These are phyloP conservation scores for Penicillium argentinense DNA, from an alignment of 495 filamentous ascomycete species.

Conservation along the genomic window DNA sequence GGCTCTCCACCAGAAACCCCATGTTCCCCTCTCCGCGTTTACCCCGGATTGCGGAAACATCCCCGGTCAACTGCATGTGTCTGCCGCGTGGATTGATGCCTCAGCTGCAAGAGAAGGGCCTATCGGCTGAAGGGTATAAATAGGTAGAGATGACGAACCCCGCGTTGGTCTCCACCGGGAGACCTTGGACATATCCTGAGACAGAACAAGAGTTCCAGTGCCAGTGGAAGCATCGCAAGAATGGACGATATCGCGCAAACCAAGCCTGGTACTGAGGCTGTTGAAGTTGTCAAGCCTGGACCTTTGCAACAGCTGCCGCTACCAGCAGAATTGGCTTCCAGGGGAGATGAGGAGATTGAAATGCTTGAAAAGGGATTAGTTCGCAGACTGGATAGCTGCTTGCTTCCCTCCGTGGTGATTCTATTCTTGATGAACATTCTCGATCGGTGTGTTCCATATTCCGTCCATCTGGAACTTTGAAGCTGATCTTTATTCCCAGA, in stretches of 20 bases:
- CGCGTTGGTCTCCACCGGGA: background rate
- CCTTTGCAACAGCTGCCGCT: constrained; percentile 8
- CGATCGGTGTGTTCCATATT: constrained; percentile 6
- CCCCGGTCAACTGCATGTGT: too few relatives aligned
- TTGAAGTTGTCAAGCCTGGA: constrained; percentile 7
- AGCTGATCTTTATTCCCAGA: background rate
- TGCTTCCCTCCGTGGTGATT: constrained; percentile 10
- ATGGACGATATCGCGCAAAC: constrained; percentile 5
- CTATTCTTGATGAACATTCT: constrained; percentile 16
- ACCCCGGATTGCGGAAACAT: constrained; percentile 8
- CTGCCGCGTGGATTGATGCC: too few relatives aligned
- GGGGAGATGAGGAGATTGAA: background rate
- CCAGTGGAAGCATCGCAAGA: background rate
- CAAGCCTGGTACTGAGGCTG: background rate
- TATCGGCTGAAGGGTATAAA: background rate
- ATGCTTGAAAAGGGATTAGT: constrained; percentile 7
- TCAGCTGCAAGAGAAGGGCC: background rate
- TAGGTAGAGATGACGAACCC: background rate
- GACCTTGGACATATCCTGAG: too few relatives aligned
- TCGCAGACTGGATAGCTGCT: constrained; percentile 6
- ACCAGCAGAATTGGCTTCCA: constrained; percentile 2
- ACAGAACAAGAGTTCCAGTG: too few relatives aligned
- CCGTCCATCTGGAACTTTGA: background rate
- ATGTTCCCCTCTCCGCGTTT: constrained; percentile 1
- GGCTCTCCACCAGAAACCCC: too few relatives aligned